These are phyloP conservation scores for Ophiostoma piceae DNA, from an alignment of 2,329 filamentous ascomycete species.

Conservation along the genomic window DNA sequence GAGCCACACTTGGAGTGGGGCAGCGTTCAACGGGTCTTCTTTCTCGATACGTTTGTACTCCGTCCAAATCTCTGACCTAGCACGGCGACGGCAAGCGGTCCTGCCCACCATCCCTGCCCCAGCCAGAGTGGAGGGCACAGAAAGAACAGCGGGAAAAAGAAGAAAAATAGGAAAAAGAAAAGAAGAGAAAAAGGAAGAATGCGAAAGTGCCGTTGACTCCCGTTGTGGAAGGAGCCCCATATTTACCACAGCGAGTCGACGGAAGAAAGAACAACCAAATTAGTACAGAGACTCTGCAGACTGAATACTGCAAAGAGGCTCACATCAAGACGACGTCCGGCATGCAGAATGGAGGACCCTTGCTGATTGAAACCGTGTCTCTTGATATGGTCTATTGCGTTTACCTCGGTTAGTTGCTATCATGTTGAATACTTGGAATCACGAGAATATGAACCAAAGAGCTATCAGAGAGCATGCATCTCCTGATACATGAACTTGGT, in stretches of 20 bases:
- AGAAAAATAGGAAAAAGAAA: background rate
- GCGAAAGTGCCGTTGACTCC: slow-evolving; percentile 4
- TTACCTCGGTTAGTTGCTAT: too few relatives aligned
- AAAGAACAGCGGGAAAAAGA: background rate
- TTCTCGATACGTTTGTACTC: slow-evolving; percentile 13
- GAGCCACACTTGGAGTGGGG: background rate
- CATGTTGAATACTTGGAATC: too few relatives aligned
- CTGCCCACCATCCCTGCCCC: slow-evolving; percentile 27
- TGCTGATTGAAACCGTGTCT: too few relatives aligned
- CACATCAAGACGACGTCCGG: too few relatives aligned
- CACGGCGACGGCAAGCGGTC: slow-evolving; percentile 29
- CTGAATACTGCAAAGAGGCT: too few relatives aligned
- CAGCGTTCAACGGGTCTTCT: slow-evolving; percentile 7
- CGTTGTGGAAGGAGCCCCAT: background rate
- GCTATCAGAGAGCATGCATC: too few relatives aligned
- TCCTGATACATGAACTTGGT: too few relatives aligned
- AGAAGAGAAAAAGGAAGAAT: background rate
- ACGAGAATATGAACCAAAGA: too few relatives aligned
- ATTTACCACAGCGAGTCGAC: background rate
- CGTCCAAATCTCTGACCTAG: slow-evolving; percentile 16
- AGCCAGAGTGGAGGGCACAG: background rate
- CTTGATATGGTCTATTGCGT: too few relatives aligned
- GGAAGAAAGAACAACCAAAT: background rate
- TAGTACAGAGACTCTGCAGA: background rate
- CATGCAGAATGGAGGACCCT: too few relatives aligned